Percentiles rank a stretch among this genome's conserved stretches.
phyloP scores from a whole-genome alignment of 2,329 filamentous ascomycete genomes.

The Tolypocladium inflatum region DNA sequence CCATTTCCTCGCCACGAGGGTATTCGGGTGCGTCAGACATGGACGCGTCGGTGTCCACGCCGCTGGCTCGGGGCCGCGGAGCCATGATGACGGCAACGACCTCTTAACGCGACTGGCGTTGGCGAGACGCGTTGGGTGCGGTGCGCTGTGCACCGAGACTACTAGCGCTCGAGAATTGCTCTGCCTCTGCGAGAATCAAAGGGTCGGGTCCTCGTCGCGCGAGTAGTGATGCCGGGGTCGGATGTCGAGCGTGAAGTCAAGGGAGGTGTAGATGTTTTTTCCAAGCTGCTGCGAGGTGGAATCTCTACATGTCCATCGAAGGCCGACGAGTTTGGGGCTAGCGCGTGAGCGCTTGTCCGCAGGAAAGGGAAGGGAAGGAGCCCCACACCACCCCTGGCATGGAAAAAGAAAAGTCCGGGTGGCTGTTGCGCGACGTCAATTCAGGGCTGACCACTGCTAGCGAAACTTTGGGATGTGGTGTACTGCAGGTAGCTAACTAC shows the following conservation, averaged over 20 bases:
- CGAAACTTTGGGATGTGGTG: not conserved
- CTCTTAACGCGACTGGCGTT: slow-evolving; percentile 44
- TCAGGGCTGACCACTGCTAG: not conserved
- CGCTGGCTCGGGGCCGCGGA: slow-evolving; percentile 42
- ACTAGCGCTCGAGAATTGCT: not conserved
- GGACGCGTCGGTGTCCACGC: slow-evolving; percentile 50
- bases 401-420: slow-evolving; percentile 1
- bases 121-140: slow-evolving; percentile 34
- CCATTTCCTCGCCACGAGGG: slow-evolving; percentile 39
- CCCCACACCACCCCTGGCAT: not conserved
- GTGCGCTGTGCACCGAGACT: slow-evolving; percentile 1
- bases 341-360: slow-evolving; percentile 13
- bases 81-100: slow-evolving; percentile 35
- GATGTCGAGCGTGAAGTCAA: slow-evolving; percentile 1
- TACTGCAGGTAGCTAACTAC: not conserved
- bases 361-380: not conserved
- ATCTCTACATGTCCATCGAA: slow-evolving; percentile 24
- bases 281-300: slow-evolving; percentile 14
- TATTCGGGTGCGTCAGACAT: slow-evolving; percentile 50
- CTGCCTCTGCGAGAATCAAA: not conserved
- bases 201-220: not conserved
- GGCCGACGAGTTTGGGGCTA: slow-evolving; percentile 22
- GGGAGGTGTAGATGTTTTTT: slow-evolving; percentile 21
- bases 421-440: not conserved
- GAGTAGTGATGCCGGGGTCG: not conserved